Evolutionary conservation across 495 filamentous ascomycete genomes (phyloP), one percentile per base, ranked within the genome.

Genomic region (Penicillium parvum): DNA sequence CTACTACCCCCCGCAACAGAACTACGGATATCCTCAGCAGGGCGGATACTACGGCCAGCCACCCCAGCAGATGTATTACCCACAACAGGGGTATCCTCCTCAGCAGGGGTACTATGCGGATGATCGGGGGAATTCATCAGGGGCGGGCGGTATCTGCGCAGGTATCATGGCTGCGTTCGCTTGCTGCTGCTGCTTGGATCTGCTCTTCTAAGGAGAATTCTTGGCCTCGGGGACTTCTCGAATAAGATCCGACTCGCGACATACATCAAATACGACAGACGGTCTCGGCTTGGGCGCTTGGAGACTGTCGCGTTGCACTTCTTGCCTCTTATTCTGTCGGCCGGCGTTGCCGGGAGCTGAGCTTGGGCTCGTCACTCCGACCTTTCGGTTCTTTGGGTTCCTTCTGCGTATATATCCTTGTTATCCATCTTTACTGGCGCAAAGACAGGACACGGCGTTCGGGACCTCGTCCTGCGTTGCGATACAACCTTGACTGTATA

Each of bases 101-200:
- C 68, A 57, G 21, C 69, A 62, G 43, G 71, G 69, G 0, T 71
- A 74, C 43, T 69, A 66, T 39, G 58, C 59, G 1, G 66, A 60
- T 20, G 20, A 14, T 7, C 20, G 27, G 3, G 43, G 65, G 11
- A 45, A 57, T 14, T 45, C 51, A 10, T 55, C 56, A 5, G 46
- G 51, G 2, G 58, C 59, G 5, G 69, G 64, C 6, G 74, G 73
- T 2, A 50, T 74, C 12, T 73, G 73, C 19, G 69, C 72, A 0
- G 73, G 68, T 52, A 56, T 76, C 7, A 51, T 75, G 55, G 72
- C 69, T 32, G 71, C 65, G 11, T 22, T 75, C 28, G 73, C 73
- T 7, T 74, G 74, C 40, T 78, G 74, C 47, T 78, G 74, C 50
- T 77, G 73, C 49, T 69, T 76, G 64, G 74, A 78, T 61, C 68